These are phyloP conservation scores for Malus hybrid DNA, from an alignment of 331 rosid species.

Conservation along the genomic window DNA sequence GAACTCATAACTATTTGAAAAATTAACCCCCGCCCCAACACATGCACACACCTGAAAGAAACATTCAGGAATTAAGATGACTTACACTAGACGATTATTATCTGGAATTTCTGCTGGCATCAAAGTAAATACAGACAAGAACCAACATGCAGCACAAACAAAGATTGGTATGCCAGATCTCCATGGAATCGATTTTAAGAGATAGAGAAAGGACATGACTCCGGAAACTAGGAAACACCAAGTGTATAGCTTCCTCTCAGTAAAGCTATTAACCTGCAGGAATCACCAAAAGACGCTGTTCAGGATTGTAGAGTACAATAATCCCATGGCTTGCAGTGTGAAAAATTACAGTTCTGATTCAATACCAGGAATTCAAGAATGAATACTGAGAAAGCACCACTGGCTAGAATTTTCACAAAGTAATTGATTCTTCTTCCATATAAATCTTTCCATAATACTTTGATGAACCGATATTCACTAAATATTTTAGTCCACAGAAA, in stretches of 20 bases:
- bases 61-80: neutral
- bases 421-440: constrained; percentile 47
- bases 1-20: neutral
- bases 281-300: constrained; percentile 12
- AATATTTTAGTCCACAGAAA: constrained; percentile 71
- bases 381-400: constrained; percentile 47
- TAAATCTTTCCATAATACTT: constrained; percentile 58
- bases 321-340: constrained; percentile 5
- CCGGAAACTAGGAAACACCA: constrained; percentile 67
- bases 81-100: constrained; percentile 75
- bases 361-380: constrained; percentile 80
- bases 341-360: constrained; percentile 11
- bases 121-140: constrained; percentile 70
- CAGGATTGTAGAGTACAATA: constrained; percentile 24
- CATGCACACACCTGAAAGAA: neutral
- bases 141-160: constrained; percentile 70
- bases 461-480: constrained; percentile 57
- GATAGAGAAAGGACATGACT: constrained; percentile 44
- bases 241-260: constrained; percentile 83
- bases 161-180: constrained; percentile 67
- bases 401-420: constrained; percentile 43
- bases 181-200: constrained; percentile 60
- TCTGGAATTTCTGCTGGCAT: constrained; percentile 95
- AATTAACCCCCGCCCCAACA: neutral
- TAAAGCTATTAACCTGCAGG: constrained; percentile 74